Evolutionary conservation across 805 yeast species (phyloP).

Genomic region (Kodamaea kaohsiungensis): DNA sequence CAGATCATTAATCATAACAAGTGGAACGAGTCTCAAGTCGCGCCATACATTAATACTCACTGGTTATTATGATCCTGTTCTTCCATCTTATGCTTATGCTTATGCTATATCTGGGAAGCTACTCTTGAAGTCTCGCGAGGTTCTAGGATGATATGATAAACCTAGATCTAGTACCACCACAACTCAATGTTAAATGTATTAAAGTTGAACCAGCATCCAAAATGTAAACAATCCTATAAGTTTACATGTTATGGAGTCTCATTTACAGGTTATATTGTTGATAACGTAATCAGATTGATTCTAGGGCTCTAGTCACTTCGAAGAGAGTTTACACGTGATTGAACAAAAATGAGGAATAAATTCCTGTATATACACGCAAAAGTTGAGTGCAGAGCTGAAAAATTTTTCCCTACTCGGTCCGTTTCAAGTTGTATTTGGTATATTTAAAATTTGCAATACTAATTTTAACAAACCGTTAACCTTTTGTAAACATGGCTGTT

Average conservation of each 20-base stretch:
- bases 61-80: conserved; percentile 37
- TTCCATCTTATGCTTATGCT: conserved; percentile 3
- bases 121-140: neutral
- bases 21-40: neutral
- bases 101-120: neutral
- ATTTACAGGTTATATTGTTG: neutral
- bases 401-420: neutral
- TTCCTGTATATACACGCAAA: neutral
- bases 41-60: conserved; percentile 25
- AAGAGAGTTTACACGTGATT: neutral
- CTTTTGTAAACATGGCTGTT: conserved; percentile 50
- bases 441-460: neutral
- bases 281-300: too few relatives aligned
- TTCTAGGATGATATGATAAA: neutral
- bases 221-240: neutral
- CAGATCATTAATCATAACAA: neutral
- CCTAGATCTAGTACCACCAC: neutral
- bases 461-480: neutral
- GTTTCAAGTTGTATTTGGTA: neutral
- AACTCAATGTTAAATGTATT: neutral
- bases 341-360: neutral
- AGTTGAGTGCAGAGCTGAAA: neutral
- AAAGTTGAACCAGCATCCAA: neutral
- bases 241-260: neutral
- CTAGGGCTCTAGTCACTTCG: too few relatives aligned